A percentile compares a stretch with the other conserved stretches of the same genome.
Conservation (phyloP, 495 filamentous ascomycete species). For the Aspergillus coremiiformis region DNA sequence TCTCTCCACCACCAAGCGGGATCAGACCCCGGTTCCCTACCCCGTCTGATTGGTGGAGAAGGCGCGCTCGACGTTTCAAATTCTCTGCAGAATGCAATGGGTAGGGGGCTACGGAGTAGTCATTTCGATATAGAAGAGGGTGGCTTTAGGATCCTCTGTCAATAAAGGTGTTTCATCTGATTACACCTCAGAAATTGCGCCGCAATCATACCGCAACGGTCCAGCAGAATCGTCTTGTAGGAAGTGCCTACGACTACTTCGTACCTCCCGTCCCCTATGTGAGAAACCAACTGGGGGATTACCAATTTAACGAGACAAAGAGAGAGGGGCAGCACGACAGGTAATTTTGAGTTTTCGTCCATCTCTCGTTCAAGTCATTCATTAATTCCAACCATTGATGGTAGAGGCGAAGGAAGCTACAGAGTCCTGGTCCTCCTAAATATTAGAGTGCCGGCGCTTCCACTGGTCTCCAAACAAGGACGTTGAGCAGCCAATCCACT, state of each 20-base stretch:
- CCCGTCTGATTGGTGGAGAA: constrained; percentile 10
- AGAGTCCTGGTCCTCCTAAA: too few relatives aligned
- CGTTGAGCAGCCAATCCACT: constrained; percentile 6
- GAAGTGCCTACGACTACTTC: too few relatives aligned
- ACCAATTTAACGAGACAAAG: background rate
- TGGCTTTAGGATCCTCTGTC: background rate
- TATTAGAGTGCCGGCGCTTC: background rate
- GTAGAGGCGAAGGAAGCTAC: background rate
- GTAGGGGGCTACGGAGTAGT: too few relatives aligned
- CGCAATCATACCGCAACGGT: background rate
- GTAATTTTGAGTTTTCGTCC: background rate
- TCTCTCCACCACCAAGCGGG: background rate
- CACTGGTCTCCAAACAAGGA: background rate
- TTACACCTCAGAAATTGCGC: background rate
- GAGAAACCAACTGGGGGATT: too few relatives aligned
- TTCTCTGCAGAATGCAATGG: constrained; percentile 10
- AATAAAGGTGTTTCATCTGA: background rate
- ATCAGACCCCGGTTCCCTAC: background rate
- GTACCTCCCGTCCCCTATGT: too few relatives aligned
- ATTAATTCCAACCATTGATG: background rate
- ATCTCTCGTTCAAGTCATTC: too few relatives aligned
- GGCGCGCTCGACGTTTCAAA: constrained; percentile 15
- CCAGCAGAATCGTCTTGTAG: background rate
- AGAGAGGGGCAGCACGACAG: background rate
- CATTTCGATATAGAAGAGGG: background rate